These are phyloP conservation scores for Escovopsis weberi DNA, from an alignment of 2,329 filamentous ascomycete species.

Conservation along the genomic window DNA sequence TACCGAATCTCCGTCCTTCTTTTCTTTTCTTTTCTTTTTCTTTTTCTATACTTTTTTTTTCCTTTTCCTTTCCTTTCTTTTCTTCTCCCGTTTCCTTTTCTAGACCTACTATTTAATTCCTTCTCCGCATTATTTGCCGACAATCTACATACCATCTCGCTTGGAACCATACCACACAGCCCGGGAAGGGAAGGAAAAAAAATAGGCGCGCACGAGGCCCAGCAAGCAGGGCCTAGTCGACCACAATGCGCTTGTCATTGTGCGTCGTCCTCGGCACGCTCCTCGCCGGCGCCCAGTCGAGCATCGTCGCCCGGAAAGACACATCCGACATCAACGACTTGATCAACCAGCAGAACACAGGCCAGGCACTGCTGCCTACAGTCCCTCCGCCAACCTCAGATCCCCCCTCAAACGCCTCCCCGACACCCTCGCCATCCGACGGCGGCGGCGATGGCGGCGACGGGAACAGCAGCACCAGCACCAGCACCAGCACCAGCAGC, in stretches of 20 bases:
- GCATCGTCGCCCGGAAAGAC: slow-evolving; percentile 6
- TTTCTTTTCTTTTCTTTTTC: neutral
- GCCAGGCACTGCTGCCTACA: neutral
- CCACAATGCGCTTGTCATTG: slow-evolving; percentile 11
- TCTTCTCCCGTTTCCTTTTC: slow-evolving; percentile 1
- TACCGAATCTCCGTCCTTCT: neutral
- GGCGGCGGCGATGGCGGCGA: slow-evolving; percentile 1
- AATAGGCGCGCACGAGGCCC: neutral
- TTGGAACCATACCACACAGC: too few relatives aligned
- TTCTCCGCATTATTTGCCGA: neutral
- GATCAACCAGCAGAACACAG: neutral
- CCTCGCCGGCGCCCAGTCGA: slow-evolving; percentile 8
- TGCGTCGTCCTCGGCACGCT: slow-evolving; percentile 11
- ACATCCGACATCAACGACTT: neutral
- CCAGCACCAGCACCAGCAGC: neutral
- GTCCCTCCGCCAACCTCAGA: neutral
- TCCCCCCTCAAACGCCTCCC: neutral
- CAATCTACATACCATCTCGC: too few relatives aligned
- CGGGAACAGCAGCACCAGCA: slow-evolving; percentile 8
- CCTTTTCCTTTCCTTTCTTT: neutral
- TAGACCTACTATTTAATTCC: neutral
- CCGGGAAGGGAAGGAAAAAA: too few relatives aligned
- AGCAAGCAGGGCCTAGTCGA: neutral
- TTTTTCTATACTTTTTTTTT: neutral
- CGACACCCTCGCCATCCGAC: neutral